A percentile compares a stretch with the other conserved stretches of the same genome.
These are phyloP conservation scores for Sicyos baderoa DNA, from an alignment of 306 rosid species.

Conservation along the genomic window DNA sequence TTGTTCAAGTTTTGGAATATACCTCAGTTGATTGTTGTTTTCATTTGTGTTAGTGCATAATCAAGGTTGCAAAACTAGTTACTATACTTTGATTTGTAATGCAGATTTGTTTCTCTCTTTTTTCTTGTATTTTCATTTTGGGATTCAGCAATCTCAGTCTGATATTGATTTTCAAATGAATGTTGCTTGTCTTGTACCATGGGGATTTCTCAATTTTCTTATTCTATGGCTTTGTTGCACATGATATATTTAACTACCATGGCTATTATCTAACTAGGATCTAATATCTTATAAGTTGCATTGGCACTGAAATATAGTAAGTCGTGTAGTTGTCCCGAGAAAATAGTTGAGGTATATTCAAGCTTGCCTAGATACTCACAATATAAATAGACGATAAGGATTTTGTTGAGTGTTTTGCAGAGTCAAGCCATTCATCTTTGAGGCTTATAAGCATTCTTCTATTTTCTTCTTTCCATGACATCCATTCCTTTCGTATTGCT, in stretches of 20 bases:
- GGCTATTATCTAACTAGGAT: no score
- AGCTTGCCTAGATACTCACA: no score
- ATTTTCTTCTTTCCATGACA: not conserved
- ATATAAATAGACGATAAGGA: not conserved
- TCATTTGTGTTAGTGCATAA: not conserved
- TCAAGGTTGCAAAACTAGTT: not conserved
- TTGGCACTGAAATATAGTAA: no score
- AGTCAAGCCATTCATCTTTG: not conserved
- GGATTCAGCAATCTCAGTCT: not conserved
- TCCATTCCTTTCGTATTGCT: not conserved
- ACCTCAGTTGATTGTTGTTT: not conserved
- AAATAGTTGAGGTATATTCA: no score
- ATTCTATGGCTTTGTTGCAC: no score
- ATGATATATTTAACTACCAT: no score
- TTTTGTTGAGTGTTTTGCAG: not conserved
- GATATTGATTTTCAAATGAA: not conserved
- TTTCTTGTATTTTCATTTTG: not conserved
- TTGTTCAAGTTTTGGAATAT: not conserved
- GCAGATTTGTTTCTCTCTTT: not conserved
- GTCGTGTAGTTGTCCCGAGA: no score
- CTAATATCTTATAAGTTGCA: no score
- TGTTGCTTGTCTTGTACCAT: conserved; percentile 4
- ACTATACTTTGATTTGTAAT: conserved; percentile 1
- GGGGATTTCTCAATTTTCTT: not conserved
- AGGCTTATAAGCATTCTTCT: not conserved